Base-by-base conservation (phyloP, 345 rosid genomes). In the Arabidopsis arenosa region DNA sequence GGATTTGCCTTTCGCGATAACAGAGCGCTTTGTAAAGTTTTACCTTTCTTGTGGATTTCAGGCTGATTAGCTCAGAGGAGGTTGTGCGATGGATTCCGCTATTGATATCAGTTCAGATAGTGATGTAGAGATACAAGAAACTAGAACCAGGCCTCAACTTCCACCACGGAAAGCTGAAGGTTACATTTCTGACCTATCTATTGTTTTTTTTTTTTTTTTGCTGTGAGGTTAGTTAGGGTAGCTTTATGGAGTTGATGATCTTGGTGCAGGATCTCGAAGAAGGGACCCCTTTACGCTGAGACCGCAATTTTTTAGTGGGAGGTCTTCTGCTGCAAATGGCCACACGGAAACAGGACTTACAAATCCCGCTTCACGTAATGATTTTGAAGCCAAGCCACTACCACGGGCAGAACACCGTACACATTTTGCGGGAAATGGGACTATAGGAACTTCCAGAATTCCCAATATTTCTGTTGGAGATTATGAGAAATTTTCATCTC, bases 101-200 rank as follows among this genome's bases (percentile, higher is more conserved):
- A 93, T 93, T 80, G 88, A 88, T 53, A 90, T 92, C 41, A 91
- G 96, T 82, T 93, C 97, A 17, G 97, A 93, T 69, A 89, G 94
- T 75, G 97, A 91, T 6, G 63, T 66, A 2, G 93, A 85, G 67
- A 52, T 84, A 21, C 83, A 56, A 71, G 73, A 87, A 33, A 63
- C 68, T 30, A 75, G 62, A 72, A n/a, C 57, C 7, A 82, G 87
- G 83, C 55, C 74, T 74, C 70, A 9, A 32, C 88, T 80, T 71
- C 91, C 88, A n/a, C 51, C 55, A 7, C 84, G 86, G 85, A 80
- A 74, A 40, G 63, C 47, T 73, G 15, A 55, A 68, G 79, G 75
- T 79, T 75, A 39, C 70, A 21, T 12, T 49, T 55, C 21, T 41
- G 2, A 54, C 59, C 3, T 23, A 17, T 43, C 37, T 18, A 3